Evolutionary conservation across 495 filamentous ascomycete species (phyloP).

Genomic region (Choiromyces venosus): DNA sequence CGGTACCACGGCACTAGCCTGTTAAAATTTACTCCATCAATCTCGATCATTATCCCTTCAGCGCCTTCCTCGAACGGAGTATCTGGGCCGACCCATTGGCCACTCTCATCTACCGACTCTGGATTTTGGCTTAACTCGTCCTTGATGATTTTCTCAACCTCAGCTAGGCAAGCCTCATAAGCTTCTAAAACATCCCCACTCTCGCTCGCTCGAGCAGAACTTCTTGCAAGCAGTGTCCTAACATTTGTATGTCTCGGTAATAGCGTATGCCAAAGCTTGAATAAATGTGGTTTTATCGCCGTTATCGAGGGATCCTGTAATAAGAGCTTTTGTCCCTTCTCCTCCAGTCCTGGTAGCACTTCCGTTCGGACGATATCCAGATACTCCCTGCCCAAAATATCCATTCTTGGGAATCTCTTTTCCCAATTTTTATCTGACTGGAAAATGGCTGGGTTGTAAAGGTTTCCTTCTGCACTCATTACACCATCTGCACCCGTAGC

Average conservation of each 20-base stretch:
- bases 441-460: conserved; percentile 86
- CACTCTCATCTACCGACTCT: conserved; percentile 50
- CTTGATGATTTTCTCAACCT: conserved; percentile 65
- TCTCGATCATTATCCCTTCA: conserved; percentile 37
- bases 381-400: conserved; percentile 80
- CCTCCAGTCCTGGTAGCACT: conserved; percentile 52
- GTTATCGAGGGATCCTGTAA: conserved; percentile 62
- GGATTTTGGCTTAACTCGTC: conserved; percentile 61
- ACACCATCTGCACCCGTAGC: conserved; percentile 88
- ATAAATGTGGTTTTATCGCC: conserved; percentile 87
- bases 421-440: conserved; percentile 82
- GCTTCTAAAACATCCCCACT: conserved; percentile 45
- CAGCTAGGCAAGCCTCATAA: conserved; percentile 63
- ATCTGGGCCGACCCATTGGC: conserved; percentile 37
- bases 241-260: conserved; percentile 71
- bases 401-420: conserved; percentile 80
- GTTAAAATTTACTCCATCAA: conserved; percentile 18
- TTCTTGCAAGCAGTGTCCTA: conserved; percentile 68
- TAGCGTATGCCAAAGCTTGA: conserved; percentile 80
- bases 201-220: conserved; percentile 55
- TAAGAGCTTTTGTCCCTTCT: conserved; percentile 47
- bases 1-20: conserved; percentile 70
- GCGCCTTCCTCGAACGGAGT: conserved; percentile 42
- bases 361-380: conserved; percentile 79
- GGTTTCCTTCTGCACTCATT: conserved; percentile 92